Conservation (phyloP, 2,329 filamentous ascomycete genomes). For the Domatiomyces catenatus region DNA sequence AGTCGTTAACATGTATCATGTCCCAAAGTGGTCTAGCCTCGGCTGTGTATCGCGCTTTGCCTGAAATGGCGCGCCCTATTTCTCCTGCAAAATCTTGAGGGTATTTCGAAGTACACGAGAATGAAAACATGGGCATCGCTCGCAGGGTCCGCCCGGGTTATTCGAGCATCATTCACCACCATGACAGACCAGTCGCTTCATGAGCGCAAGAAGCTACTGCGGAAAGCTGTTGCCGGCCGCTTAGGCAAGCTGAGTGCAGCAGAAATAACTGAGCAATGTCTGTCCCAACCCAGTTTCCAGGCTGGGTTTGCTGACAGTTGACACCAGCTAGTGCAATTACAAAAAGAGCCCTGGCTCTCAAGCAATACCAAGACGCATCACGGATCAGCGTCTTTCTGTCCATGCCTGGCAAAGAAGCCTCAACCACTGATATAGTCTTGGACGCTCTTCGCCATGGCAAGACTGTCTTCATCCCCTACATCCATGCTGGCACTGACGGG, state of each 20-base stretch:
- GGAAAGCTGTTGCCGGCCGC: constrained; percentile 10
- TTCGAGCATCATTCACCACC: constrained; percentile 10
- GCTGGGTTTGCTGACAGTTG: neutral
- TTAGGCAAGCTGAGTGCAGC: constrained; percentile 8
- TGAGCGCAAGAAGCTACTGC: constrained; percentile 13
- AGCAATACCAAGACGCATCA: constrained; percentile 59
- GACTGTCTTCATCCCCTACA: constrained; percentile 79
- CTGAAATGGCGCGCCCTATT: constrained; percentile 58
- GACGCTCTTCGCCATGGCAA: constrained; percentile 67
- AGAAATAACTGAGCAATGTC: constrained; percentile 17
- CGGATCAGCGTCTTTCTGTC: constrained; percentile 78
- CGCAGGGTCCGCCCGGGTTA: constrained; percentile 4
- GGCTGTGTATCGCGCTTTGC: constrained; percentile 32
- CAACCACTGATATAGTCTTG: constrained; percentile 65
- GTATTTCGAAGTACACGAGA: constrained; percentile 8
- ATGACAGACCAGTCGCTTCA: constrained; percentile 8
- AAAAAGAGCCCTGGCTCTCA: constrained; percentile 48
- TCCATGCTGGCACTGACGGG: constrained; percentile 37
- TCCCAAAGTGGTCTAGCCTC: neutral
- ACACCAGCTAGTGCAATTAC: constrained; percentile 49
- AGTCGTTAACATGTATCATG: neutral
- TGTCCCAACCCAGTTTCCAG: constrained; percentile 15
- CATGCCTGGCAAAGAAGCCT: constrained; percentile 78
- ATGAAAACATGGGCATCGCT: constrained; percentile 5
- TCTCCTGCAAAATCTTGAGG: constrained; percentile 44